Conservation (phyloP, 2,329 filamentous ascomycete species). For the Sodiomyces alkalinus region DNA sequence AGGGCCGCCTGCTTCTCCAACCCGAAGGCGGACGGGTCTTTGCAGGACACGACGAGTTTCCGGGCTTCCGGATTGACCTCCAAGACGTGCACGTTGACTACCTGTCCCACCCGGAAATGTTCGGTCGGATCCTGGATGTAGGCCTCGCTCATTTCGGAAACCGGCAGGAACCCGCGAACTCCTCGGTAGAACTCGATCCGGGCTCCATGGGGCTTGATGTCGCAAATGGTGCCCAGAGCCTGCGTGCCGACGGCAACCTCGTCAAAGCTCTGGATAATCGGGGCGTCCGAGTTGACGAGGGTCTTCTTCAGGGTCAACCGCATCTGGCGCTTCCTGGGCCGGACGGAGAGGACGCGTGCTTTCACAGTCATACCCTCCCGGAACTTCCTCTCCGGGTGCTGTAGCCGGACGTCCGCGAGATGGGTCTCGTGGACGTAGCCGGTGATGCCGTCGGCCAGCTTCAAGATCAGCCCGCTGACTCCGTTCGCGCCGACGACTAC, state of each 20-base stretch:
- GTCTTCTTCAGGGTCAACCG: slow-evolving; percentile 90
- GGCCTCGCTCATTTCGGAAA: slow-evolving; percentile 95
- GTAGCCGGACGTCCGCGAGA: slow-evolving; percentile 71
- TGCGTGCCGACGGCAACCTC: slow-evolving; percentile 60
- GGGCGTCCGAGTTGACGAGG: slow-evolving; percentile 73
- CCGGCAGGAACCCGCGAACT: slow-evolving; percentile 74
- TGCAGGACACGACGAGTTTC: slow-evolving; percentile 80
- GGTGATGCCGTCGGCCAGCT: slow-evolving; percentile 71
- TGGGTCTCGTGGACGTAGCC: slow-evolving; percentile 84
- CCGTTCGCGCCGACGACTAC: slow-evolving; percentile 66
- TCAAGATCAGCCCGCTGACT: slow-evolving; percentile 66
- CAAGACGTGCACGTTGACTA: slow-evolving; percentile 79
- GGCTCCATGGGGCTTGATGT: slow-evolving; percentile 62
- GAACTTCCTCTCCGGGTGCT: slow-evolving; percentile 95
- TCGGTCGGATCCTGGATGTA: slow-evolving; percentile 80
- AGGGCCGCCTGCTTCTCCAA: slow-evolving; percentile 62
- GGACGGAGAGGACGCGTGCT: slow-evolving; percentile 68
- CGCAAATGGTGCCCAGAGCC: slow-evolving; percentile 75
- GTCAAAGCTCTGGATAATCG: slow-evolving; percentile 66
- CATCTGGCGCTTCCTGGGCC: slow-evolving; percentile 61
- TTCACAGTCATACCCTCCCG: slow-evolving; percentile 73
- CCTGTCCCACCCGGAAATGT: slow-evolving; percentile 82
- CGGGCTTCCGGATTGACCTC: slow-evolving; percentile 57
- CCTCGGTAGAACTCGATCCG: slow-evolving; percentile 84
- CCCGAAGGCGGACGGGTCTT: slow-evolving; percentile 68